Percentiles rank a stretch among this genome's conserved stretches.
phyloP scores from a whole-genome alignment of 2,329 filamentous ascomycete species.

The Metarhizium anisopliae region DNA sequence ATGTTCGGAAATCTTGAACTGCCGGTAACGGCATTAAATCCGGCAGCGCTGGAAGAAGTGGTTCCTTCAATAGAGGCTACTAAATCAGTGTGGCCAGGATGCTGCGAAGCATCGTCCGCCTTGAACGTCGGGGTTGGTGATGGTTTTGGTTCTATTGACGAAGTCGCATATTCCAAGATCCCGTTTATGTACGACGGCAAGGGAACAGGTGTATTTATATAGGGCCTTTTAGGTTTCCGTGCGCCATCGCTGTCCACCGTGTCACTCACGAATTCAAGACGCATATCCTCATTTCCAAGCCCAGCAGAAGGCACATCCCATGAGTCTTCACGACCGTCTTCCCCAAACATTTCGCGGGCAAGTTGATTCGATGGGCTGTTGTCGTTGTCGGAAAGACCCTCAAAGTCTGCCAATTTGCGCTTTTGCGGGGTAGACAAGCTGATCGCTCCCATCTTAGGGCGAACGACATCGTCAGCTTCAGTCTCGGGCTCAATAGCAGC shows the following conservation, averaged over 20 bases:
- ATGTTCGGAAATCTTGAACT: background rate
- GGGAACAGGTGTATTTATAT: constrained; percentile 3
- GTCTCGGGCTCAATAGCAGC: constrained; percentile 18
- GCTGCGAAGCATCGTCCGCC: background rate
- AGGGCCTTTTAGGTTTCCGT: background rate
- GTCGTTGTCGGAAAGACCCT: constrained; percentile 20
- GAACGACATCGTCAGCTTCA: constrained; percentile 9
- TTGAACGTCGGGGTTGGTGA: background rate
- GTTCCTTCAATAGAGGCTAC: constrained; percentile 3
- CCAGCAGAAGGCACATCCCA: background rate
- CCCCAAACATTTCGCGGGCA: constrained; percentile 12
- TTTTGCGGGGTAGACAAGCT: constrained; percentile 28
- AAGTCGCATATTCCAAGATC: background rate
- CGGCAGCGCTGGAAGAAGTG: background rate
- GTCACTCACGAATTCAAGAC: background rate
- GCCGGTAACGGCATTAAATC: background rate
- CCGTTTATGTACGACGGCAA: background rate
- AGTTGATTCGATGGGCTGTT: constrained; percentile 19
- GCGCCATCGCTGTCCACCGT: background rate
- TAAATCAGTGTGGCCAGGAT: background rate
- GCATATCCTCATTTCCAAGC: background rate
- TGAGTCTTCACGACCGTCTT: constrained; percentile 2
- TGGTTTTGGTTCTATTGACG: background rate
- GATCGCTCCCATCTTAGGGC: constrained; percentile 22
- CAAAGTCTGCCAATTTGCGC: constrained; percentile 19